These are phyloP conservation scores for Aspergillus calidoustus DNA, from an alignment of 2,329 filamentous ascomycete genomes.

Conservation along the genomic window DNA sequence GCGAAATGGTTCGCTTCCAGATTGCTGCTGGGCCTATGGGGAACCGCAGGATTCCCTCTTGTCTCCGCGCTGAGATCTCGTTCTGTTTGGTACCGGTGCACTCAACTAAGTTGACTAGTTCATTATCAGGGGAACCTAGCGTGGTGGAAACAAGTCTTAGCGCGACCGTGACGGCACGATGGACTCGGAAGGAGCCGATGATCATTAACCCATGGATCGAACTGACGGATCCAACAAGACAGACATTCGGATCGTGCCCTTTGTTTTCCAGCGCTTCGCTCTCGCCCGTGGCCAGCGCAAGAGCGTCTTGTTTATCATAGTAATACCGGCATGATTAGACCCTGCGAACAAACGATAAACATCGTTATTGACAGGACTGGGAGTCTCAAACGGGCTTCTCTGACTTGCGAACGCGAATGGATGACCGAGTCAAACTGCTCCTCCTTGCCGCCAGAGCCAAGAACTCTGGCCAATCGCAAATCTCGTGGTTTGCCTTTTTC, in stretches of 20 bases:
- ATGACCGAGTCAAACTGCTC: background rate
- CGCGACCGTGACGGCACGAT: constrained; percentile 2
- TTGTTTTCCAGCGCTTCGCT: background rate
- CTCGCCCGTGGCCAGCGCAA: background rate
- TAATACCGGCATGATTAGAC: background rate
- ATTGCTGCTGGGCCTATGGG: background rate
- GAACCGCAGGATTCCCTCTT: background rate
- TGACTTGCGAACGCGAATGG: background rate
- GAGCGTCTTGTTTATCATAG: background rate
- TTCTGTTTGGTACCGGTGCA: background rate
- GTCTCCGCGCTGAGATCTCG: background rate
- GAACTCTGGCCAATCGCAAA: background rate
- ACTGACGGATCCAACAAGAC: constrained; percentile 3
- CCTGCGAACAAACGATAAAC: background rate
- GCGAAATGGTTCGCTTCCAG: background rate
- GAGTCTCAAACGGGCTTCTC: background rate
- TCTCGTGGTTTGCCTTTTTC: background rate
- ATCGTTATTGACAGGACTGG: background rate
- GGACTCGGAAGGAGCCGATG: constrained; percentile 18
- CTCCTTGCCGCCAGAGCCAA: background rate
- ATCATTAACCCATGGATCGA: constrained; percentile 18
- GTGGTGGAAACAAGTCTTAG: constrained; percentile 8
- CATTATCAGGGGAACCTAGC: constrained; percentile 9
- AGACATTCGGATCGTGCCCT: background rate
- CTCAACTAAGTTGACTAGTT: constrained; percentile 5